Conservation (phyloP, 306 rosid genomes). For the Begonia loranthoides region DNA sequence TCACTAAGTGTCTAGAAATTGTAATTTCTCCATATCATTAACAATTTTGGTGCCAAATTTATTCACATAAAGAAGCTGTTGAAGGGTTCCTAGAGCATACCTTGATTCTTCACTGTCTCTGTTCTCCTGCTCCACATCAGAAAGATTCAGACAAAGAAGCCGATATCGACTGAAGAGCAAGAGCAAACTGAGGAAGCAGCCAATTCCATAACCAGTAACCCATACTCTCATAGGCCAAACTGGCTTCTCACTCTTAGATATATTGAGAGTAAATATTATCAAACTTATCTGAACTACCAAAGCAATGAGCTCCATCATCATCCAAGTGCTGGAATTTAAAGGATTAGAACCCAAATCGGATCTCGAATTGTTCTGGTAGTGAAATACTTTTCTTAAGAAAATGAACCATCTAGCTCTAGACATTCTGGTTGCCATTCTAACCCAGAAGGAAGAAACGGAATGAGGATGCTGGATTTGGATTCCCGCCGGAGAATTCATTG, state of each 20-base stretch:
- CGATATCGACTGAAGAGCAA: constrained; percentile 58
- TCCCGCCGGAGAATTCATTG: neutral
- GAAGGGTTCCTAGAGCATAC: constrained; percentile 21
- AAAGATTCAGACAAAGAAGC: constrained; percentile 30
- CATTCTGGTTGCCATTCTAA: constrained; percentile 61
- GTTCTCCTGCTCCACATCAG: constrained; percentile 62
- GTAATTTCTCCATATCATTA: no score
- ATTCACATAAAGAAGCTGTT: no score
- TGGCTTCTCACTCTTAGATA: constrained; percentile 67
- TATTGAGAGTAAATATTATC: constrained; percentile 40
- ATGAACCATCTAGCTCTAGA: constrained; percentile 91
- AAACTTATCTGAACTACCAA: constrained; percentile 49
- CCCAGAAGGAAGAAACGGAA: constrained; percentile 19
- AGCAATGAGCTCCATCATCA: constrained; percentile 58
- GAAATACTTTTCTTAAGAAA: constrained; percentile 80
- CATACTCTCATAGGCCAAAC: constrained; percentile 98
- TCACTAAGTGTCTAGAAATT: no score
- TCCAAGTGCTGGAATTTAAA: constrained; percentile 78
- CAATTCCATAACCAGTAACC: constrained; percentile 78
- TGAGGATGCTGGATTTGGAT: no score
- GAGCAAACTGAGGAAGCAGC: constrained; percentile 59
- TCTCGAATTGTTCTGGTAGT: constrained; percentile 83
- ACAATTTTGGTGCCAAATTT: no score
- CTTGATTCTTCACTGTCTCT: constrained; percentile 60
- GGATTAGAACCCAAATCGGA: constrained; percentile 82